Base-by-base conservation (phyloP, 805 yeast genomes). In the Cyberlindnera saturnus region DNA sequence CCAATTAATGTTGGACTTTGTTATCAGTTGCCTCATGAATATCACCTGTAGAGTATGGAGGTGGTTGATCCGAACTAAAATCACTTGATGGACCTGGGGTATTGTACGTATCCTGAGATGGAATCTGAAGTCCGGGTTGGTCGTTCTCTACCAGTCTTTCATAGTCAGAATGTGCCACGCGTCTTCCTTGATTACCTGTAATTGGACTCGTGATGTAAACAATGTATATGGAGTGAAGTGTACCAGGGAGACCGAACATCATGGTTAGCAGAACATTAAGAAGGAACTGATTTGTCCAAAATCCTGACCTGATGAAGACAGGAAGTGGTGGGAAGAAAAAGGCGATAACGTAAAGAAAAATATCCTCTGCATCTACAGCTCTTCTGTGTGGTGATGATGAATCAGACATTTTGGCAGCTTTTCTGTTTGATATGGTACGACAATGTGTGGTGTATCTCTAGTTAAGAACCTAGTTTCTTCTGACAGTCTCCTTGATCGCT, bases 241-340 rank as follows among this genome's bases (percentile, higher is more conserved):
- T 72, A 46, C 86, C 95, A 3, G 95, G 95, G 49, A 86, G 65
- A 64, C 80, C 85, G 34, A 90, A 93, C 45, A 86, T 70, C 49
- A 79, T 61, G 18, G 90, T 81, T 56, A 86, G 72, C 35, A 86
- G 55, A 38, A 83, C 64, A 65, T 84, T 83, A 56, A 86, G 56
- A 33, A 79, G 62, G 14, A 73, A 57, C 39, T 83, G 86, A 30
- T 65, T 56, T 3, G 82, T 68, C 51, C 77, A 79, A 37, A 55
- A 42, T 1, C 93, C 93, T 38, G 79, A 65, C 56, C 88, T 70
- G 32, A 82, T 69, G 60, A 79, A 63, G 10, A 85, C 89, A 0
- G 90, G 86, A 11, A 84, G 66, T 0, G 93, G 93, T 2, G 95
- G 93, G 56, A 81, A 70, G 40, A 84, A 67, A 39, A 82, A 70